phyloP scores from a whole-genome alignment of 2,329 filamentous ascomycete species.

The Lizonia empirigonia region DNA sequence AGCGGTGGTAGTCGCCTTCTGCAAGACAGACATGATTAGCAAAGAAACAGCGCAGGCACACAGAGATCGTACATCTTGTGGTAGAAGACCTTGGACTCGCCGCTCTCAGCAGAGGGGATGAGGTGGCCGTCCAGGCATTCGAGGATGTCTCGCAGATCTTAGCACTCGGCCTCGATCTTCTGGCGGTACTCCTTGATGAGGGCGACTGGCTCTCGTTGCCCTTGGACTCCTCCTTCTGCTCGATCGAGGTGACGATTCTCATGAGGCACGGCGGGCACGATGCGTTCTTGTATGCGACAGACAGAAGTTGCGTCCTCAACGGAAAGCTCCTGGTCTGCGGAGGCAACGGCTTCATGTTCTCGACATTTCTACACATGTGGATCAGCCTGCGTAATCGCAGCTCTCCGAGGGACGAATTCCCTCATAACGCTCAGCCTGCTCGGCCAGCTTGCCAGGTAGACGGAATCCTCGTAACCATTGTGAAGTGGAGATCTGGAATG shows the following conservation, averaged over 20 bases:
- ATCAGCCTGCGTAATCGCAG: conserved; percentile 24
- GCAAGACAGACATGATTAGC: conserved; percentile 37
- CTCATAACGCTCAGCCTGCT: conserved; percentile 99
- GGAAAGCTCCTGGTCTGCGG: conserved; percentile 68
- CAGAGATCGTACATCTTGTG: conserved; percentile 85
- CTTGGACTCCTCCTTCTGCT: conserved; percentile 99
- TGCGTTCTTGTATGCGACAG: conserved; percentile 98
- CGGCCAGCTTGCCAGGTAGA: conserved; percentile 99
- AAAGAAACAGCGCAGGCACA: not conserved
- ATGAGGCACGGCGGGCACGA: conserved; percentile 93
- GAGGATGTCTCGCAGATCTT: conserved; percentile 98
- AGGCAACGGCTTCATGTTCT: conserved; percentile 99
- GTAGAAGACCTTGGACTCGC: conserved; percentile 99
- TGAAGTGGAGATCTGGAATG: conserved; percentile 51
- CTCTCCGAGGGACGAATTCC: conserved; percentile 54
- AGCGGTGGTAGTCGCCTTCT: conserved; percentile 99
- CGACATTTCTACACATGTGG: conserved; percentile 79
- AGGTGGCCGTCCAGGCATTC: conserved; percentile 92
- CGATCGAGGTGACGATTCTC: conserved; percentile 98
- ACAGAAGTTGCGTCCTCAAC: conserved; percentile 98
- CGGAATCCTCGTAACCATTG: conserved; percentile 99
- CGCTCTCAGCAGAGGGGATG: conserved; percentile 90
- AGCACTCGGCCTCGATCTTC: conserved; percentile 94
- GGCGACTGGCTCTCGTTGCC: conserved; percentile 88
- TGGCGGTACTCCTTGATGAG: conserved; percentile 98